Conservation (phyloP, 169 alveolate genomes). For the Plasmodium ovale region DNA sequence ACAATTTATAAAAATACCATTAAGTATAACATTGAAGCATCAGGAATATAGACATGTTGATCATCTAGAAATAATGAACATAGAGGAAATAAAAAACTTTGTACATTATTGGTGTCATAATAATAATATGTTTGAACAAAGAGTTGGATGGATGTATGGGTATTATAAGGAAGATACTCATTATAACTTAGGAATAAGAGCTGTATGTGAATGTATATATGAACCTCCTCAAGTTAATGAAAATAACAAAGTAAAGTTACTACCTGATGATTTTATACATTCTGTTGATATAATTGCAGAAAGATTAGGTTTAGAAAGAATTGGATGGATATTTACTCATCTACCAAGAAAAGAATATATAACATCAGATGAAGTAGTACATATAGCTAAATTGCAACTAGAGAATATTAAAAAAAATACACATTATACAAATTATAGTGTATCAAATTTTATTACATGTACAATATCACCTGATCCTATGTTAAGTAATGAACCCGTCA, state of each 20-base stretch:
- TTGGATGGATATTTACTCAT: conserved; percentile 97
- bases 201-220: conserved; percentile 97
- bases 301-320: conserved; percentile 93
- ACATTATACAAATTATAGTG: conserved; percentile 90
- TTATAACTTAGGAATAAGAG: conserved; percentile 97
- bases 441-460: conserved; percentile 87
- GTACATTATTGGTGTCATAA: conserved; percentile 94
- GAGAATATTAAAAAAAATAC: conserved; percentile 49
- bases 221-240: conserved; percentile 96
- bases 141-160: conserved; percentile 98
- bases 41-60: conserved; percentile 98
- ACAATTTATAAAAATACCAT: conserved; percentile 89
- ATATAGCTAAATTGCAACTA: conserved; percentile 82
- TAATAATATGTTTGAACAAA: conserved; percentile 91
- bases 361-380: conserved; percentile 93
- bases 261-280: conserved; percentile 82
- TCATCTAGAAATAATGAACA: conserved; percentile 96
- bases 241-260: conserved; percentile 75
- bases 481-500: conserved; percentile 86
- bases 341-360: conserved; percentile 95
- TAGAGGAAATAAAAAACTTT: conserved; percentile 93
- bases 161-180: conserved; percentile 97
- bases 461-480: conserved; percentile 89
- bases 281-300: conserved; percentile 94
- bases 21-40: conserved; percentile 95